Base-by-base conservation (phyloP, 78 protist genomes). In the Dictyostelium citrinum region DNA sequence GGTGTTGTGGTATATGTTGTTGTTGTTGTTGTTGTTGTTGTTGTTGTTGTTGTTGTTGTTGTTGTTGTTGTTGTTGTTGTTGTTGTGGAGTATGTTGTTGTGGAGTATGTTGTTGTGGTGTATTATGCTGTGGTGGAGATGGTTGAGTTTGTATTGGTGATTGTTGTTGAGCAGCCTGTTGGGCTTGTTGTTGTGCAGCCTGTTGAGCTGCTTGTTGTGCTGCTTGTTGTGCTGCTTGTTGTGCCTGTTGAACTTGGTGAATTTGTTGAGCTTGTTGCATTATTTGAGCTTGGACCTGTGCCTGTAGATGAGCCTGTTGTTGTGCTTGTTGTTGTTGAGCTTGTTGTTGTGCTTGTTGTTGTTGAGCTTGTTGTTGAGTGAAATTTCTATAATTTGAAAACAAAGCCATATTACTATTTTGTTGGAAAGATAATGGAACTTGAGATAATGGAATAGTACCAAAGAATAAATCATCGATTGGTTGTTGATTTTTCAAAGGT, bases 281-380 rank as follows among this genome's bases (percentile, higher is more conserved):
- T 46, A 22, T 31, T 24, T 77, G 61, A 3, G 68, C 24, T 51
- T 49, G 70, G 3, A 14, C 12, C 22, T 24, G 58, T 27, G 35
- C 58, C 64, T 82, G 88, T 82, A 24, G n/a, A 17, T 77, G 49
- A 46, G 29, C 64, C 29, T 77, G 77, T 27, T 70, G 37, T 16
- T 27, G 77, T 20, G 49, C 24, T 83, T 46, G 81, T 29, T 10
- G 27, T 49, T 20, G 29, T 41, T 46, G 83, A n/a, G 49, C 46
- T 12, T 60, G 86, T 81, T 33, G 76, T 43, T 39, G 82, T 78
- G 82, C 41, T 76, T 76, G 92, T 27, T 16, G 75, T 7, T 2
- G 22, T 81, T 27, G 85, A 33, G 1, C 5, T 35, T 31, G 49
- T 60, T 81, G 85, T 60, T 31, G 85, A 10, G 24, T 20, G 22